Conservation (phyloP, 306 rosid genomes). For the Sesbania bispinosa region DNA sequence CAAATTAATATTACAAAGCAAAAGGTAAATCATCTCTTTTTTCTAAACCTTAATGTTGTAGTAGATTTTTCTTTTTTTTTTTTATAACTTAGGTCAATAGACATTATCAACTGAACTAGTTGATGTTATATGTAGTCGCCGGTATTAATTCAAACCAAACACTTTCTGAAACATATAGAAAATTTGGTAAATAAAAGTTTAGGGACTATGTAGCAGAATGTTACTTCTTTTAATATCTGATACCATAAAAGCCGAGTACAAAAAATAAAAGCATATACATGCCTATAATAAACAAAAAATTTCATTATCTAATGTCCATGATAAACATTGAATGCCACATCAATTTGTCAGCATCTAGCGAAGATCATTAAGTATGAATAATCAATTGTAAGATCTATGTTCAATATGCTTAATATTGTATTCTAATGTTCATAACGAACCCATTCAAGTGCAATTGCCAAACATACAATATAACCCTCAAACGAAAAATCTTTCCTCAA, state of each 20-base stretch:
- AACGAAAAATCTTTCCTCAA: slow-evolving; percentile 14
- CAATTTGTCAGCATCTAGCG: too few species aligned
- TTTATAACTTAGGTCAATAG: too few species aligned
- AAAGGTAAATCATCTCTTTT: too few species aligned
- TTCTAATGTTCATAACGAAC: not conserved
- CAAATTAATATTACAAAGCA: too few species aligned
- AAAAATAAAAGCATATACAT: not conserved
- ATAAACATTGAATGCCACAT: not conserved
- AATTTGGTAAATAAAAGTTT: too few species aligned
- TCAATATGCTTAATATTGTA: slow-evolving; percentile 16
- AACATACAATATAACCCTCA: slow-evolving; percentile 13
- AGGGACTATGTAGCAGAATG: not conserved
- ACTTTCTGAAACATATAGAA: too few species aligned
- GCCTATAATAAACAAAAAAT: not conserved
- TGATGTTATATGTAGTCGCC: too few species aligned
- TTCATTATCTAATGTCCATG: not conserved
- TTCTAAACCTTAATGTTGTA: too few species aligned
- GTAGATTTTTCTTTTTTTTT: too few species aligned
- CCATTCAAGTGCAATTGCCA: slow-evolving; percentile 13
- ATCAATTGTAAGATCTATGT: not conserved
- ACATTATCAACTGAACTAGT: too few species aligned
- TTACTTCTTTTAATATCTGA: not conserved
- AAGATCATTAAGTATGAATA: not conserved
- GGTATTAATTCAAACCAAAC: too few species aligned
- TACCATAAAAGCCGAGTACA: too few species aligned